phyloP scores from a whole-genome alignment of 805 yeast genomes.

The Yamadazyma philogaea region DNA sequence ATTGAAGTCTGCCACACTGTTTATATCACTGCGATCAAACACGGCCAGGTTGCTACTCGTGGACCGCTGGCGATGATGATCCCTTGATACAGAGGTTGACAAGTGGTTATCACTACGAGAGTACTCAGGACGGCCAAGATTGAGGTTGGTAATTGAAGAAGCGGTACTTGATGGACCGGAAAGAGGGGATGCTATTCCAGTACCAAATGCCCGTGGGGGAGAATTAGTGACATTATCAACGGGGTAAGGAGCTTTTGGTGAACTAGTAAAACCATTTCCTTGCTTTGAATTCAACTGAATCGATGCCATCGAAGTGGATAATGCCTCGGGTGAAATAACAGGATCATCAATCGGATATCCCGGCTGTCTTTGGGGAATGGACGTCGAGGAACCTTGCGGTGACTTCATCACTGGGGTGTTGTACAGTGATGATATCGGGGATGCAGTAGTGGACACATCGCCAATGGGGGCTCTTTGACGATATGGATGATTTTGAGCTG shows the following conservation, averaged over 20 bases:
- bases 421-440: slow-evolving; percentile 10
- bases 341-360: slow-evolving; percentile 6
- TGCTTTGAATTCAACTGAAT: background rate
- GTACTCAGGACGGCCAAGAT: slow-evolving; percentile 11
- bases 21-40: slow-evolving; percentile 28
- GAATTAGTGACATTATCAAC: slow-evolving; percentile 13
- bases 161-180: slow-evolving; percentile 31
- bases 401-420: slow-evolving; percentile 7
- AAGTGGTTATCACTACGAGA: slow-evolving; percentile 30
- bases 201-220: slow-evolving; percentile 26
- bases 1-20: slow-evolving; percentile 46
- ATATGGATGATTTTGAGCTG: slow-evolving; percentile 21
- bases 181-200: slow-evolving; percentile 21
- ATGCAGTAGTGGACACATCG: slow-evolving; percentile 1
- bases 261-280: slow-evolving; percentile 1
- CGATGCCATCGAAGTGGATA: background rate
- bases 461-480: slow-evolving; percentile 21
- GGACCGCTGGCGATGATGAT: slow-evolving; percentile 29
- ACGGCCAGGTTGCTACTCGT: slow-evolving; percentile 39
- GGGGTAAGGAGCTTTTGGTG: slow-evolving; percentile 3
- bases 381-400: background rate
- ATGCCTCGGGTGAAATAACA: background rate
- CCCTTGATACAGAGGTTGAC: slow-evolving; percentile 14
- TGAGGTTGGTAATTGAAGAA: slow-evolving; percentile 36
- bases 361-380: background rate